Evolutionary conservation across 1,284 basidiomycete genomes (phyloP).

Genomic region (Spongispora temasekensis): DNA sequence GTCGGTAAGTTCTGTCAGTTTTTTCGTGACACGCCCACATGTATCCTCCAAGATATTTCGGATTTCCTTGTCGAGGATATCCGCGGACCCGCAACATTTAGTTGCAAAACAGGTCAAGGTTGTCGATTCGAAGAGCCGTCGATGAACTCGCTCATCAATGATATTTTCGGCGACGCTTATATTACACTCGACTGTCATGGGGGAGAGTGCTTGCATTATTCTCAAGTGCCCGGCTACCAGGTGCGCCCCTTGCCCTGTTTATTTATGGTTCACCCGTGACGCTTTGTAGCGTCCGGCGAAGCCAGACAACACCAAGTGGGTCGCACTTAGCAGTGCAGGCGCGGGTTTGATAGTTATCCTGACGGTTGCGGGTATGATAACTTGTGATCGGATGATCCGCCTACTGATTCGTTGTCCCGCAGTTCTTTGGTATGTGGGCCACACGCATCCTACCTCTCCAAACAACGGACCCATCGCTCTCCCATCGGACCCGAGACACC

Average conservation of each 20-base stretch:
- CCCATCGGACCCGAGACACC: conserved; percentile 30
- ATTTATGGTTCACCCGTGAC: not conserved
- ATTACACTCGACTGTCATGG: conserved; percentile 88
- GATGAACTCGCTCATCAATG: conserved; percentile 93
- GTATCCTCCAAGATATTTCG: conserved; percentile 70
- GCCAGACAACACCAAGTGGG: conserved; percentile 79
- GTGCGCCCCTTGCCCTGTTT: conserved; percentile 42
- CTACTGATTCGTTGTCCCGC: not conserved
- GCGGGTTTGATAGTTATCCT: conserved; percentile 71
- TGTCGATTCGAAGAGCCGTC: conserved; percentile 95
- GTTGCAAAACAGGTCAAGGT: conserved; percentile 71
- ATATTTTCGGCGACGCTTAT: conserved; percentile 89
- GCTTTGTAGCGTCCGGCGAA: conserved; percentile 61
- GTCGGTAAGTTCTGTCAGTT: conserved; percentile 66
- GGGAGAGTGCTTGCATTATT: conserved; percentile 93
- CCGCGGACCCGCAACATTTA: conserved; percentile 88
- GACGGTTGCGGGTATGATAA: conserved; percentile 49
- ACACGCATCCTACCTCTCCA: conserved; percentile 54
- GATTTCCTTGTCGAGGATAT: conserved; percentile 93
- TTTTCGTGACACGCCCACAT: not conserved
- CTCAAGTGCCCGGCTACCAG: conserved; percentile 90
- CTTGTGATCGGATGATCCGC: not conserved
- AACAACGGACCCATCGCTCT: conserved; percentile 70
- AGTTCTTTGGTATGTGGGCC: conserved; percentile 91
- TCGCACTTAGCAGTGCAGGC: conserved; percentile 82